These are phyloP conservation scores for Tetrahymena malaccensis DNA, from an alignment of 73 alveolate genomes.

Conservation along the genomic window DNA sequence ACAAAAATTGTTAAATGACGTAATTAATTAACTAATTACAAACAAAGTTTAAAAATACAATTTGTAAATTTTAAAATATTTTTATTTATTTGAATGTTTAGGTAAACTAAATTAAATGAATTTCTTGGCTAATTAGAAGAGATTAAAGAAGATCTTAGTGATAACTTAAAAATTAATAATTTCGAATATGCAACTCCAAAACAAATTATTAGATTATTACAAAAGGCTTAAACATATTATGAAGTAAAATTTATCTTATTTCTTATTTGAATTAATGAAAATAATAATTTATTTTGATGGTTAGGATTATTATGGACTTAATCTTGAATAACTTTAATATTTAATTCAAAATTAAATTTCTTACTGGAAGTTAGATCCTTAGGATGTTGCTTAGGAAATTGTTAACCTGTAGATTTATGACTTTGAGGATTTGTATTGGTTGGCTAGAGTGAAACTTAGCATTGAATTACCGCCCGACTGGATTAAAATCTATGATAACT, in stretches of 20 bases:
- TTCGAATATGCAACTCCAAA: neutral
- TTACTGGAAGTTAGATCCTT: neutral
- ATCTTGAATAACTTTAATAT: neutral
- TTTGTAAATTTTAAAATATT: too few species aligned
- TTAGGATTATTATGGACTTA: neutral
- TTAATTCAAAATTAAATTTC: neutral
- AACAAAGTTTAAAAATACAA: neutral
- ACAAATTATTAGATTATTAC: neutral
- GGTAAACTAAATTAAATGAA: neutral
- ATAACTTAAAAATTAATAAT: neutral
- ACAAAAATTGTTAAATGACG: neutral
- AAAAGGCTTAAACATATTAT: neutral
- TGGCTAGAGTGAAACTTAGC: neutral
- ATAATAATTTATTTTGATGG: too few species aligned
- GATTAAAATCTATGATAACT: neutral
- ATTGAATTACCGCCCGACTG: neutral
- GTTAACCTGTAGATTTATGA: neutral
- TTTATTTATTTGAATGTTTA: neutral
- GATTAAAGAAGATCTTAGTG: neutral
- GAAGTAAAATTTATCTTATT: neutral
- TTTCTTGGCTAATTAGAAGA: neutral
- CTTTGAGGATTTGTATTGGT: neutral
- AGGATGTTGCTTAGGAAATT: neutral
- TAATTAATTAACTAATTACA: too few species aligned
- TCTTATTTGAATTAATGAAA: too few species aligned